Percentiles rank a stretch among this genome's conserved stretches.
Conservation (phyloP, 306 rosid genomes). For the Citrullus amarus region DNA sequence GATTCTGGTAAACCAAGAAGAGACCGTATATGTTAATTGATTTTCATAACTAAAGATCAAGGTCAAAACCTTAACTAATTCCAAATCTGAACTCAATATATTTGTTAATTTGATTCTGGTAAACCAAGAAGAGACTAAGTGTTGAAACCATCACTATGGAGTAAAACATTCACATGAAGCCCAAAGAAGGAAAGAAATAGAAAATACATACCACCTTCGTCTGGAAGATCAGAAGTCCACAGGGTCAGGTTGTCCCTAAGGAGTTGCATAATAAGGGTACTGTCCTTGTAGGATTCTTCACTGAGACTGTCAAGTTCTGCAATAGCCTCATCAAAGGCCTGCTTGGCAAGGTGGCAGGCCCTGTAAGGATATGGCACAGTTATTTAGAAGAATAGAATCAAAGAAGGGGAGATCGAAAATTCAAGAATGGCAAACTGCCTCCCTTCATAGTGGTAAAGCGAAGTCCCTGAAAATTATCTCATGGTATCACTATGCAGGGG, state of each 20-base stretch:
- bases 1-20: neutral
- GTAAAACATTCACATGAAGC: neutral
- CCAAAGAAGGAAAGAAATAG: neutral
- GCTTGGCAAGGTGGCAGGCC: constrained; percentile 33
- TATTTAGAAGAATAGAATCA: neutral
- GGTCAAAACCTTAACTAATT: neutral
- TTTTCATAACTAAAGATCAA: neutral
- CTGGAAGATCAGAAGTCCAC: constrained; percentile 59
- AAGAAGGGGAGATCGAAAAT: too few relatives aligned
- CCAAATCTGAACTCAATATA: neutral
- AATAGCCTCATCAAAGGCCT: constrained; percentile 34
- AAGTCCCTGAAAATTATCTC: neutral
- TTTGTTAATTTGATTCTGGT: neutral
- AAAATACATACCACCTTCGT: constrained; percentile 33
- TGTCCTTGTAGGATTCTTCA: constrained; percentile 59
- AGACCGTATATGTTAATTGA: neutral
- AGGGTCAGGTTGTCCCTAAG: constrained; percentile 61
- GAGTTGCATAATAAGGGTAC: constrained; percentile 62
- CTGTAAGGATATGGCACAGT: constrained; percentile 4
- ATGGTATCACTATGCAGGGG: neutral
- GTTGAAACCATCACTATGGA: neutral
- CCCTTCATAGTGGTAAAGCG: too few relatives aligned
- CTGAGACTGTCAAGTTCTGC: constrained; percentile 31
- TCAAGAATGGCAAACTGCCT: too few relatives aligned
- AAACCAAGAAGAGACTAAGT: neutral